Evolutionary conservation across 805 yeast species (phyloP).

Genomic region (Candida xyloterini): DNA sequence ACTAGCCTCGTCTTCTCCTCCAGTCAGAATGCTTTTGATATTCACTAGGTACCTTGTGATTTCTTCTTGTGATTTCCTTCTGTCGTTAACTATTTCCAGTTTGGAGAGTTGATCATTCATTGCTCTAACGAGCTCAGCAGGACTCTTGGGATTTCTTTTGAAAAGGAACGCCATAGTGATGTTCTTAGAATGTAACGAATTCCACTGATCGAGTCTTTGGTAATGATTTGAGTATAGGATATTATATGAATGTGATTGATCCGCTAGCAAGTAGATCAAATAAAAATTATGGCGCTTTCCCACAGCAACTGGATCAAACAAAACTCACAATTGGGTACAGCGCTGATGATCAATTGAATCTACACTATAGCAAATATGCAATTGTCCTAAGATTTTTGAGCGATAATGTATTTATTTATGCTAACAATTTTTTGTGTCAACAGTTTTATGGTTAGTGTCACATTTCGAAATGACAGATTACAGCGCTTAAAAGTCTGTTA

Average conservation of each 20-base stretch:
- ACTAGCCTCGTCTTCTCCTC: slow-evolving; percentile 52
- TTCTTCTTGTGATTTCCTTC: slow-evolving; percentile 63
- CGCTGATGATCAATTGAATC: no score
- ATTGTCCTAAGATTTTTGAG: no score
- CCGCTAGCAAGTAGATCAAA: neutral
- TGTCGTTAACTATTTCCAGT: slow-evolving; percentile 46
- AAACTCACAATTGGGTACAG: no score
- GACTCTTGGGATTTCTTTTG: slow-evolving; percentile 87
- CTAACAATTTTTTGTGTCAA: no score
- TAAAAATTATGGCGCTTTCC: neutral
- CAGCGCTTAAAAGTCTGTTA: no score
- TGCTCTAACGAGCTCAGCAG: slow-evolving; percentile 75
- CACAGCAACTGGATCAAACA: neutral
- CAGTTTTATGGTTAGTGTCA: no score
- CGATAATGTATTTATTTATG: no score
- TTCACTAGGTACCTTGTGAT: slow-evolving; percentile 61
- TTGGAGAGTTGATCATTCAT: slow-evolving; percentile 71
- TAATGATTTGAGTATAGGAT: neutral
- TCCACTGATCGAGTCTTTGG: neutral
- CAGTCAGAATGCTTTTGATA: slow-evolving; percentile 53
- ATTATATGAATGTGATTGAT: neutral
- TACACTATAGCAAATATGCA: no score
- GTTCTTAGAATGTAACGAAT: no score
- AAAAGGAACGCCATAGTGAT: slow-evolving; percentile 78
- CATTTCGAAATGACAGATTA: no score